phyloP scores from a whole-genome alignment of 805 yeast species.

The Sugiyamaella floridensis region DNA sequence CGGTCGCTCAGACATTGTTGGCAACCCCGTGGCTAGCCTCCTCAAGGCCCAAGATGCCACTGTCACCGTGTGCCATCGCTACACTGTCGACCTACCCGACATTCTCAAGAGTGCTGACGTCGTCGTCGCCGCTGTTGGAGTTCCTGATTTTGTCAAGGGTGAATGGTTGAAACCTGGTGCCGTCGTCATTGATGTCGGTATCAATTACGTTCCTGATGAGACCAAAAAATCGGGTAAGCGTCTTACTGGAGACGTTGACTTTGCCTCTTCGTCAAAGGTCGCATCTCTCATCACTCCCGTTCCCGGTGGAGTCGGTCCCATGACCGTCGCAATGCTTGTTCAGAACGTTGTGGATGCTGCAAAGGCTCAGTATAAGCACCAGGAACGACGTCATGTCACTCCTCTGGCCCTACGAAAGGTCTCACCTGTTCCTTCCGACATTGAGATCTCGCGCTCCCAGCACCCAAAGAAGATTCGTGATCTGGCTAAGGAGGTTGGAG shows the following conservation, averaged over 20 bases:
- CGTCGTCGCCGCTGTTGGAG: constrained; percentile 87
- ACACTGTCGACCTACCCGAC: constrained; percentile 53
- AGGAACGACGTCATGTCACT: constrained; percentile 36
- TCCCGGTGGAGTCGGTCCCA: constrained; percentile 99
- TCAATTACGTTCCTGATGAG: constrained; percentile 75
- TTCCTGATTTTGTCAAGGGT: constrained; percentile 75
- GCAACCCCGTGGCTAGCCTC: constrained; percentile 83
- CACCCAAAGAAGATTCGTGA: constrained; percentile 72
- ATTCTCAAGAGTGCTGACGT: constrained; percentile 69
- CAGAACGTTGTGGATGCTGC: constrained; percentile 81
- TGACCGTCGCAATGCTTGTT: constrained; percentile 96
- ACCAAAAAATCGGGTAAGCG: constrained; percentile 69
- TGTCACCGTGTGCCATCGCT: constrained; percentile 80
- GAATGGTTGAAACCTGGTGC: constrained; percentile 83
- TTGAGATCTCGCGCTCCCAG: constrained; percentile 83
- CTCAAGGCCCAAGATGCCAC: constrained; percentile 73
- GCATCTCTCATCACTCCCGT: constrained; percentile 86
- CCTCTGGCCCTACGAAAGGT: constrained; percentile 50
- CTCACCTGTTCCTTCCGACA: constrained; percentile 83
- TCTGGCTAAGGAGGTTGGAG: constrained; percentile 78
- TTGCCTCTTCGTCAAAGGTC: constrained; percentile 50
- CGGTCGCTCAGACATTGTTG: constrained; percentile 95
- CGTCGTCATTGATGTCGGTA: constrained; percentile 90
- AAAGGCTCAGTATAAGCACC: constrained; percentile 38
- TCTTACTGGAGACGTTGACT: constrained; percentile 95